These are phyloP conservation scores for Amesomyces nigricolor DNA, from an alignment of 2,329 filamentous ascomycete species.

Conservation along the genomic window DNA sequence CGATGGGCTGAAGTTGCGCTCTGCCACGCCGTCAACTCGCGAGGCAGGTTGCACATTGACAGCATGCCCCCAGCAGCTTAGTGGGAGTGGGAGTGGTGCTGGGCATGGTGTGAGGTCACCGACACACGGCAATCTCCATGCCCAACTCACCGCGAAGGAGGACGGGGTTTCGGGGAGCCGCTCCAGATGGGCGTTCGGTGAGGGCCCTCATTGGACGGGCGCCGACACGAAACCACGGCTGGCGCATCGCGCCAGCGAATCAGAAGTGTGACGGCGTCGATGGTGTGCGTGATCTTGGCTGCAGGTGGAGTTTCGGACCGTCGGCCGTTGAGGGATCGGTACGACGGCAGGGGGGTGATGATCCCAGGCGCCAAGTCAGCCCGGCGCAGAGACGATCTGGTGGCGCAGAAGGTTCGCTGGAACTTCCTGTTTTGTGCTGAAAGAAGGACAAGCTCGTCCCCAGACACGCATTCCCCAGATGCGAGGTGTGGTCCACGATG, in stretches of 20 bases:
- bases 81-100: neutral
- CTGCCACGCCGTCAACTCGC: conserved; percentile 1
- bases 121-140: conserved; percentile 17
- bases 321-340: conserved; percentile 24
- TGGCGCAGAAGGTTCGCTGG: conserved; percentile 17
- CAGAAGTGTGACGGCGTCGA: conserved; percentile 14
- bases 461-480: neutral
- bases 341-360: conserved; percentile 20
- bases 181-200: conserved; percentile 19
- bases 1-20: conserved; percentile 4
- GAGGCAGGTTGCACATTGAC: neutral
- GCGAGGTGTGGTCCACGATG: neutral
- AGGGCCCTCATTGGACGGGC: conserved; percentile 2
- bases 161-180: conserved; percentile 25
- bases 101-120: neutral
- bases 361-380: conserved; percentile 12
- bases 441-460: neutral
- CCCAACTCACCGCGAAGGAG: conserved; percentile 6
- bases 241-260: conserved; percentile 20
- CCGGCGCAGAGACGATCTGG: conserved; percentile 18
- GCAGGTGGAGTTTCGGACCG: conserved; percentile 31
- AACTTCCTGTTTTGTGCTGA: neutral
- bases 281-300: conserved; percentile 26
- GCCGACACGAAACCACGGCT: conserved; percentile 3
- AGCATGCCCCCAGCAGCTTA: neutral